Evolutionary conservation across 768 basidiomycete genomes (phyloP), one percentile per base, ranked within the genome.

Genomic region (Amanita pallidorosea): DNA sequence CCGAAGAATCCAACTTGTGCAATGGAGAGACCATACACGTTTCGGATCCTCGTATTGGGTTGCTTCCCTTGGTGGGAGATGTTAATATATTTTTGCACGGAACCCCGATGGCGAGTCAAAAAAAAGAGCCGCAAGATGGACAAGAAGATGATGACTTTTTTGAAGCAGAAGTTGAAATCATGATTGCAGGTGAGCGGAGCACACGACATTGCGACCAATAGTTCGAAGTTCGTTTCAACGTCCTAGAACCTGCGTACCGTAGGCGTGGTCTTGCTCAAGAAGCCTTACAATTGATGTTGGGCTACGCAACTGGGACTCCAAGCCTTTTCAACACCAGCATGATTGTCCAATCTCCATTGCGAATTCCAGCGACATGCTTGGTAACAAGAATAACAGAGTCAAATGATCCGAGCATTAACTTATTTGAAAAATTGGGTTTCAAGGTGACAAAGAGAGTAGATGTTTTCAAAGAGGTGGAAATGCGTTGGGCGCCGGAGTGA

Each of bases 81-180:
- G 91, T 92, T 33, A 96, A 96, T 63, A 66, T 96, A 23, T 96
- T 96, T 63, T 66, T 95, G 38, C 84, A 85, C 42, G 80, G 81
- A 42, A 56, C 62, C 31, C 31, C 42, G 8, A 52, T 46, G 33
- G 22, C 22, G 15, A 5, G 23, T 27, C 34, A 13, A 48, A 37
- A 15, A 7, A 35, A 38, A 37, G 29, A 15, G 25, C 55, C 29
- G 58, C 52, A 27, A 12, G 67, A 67, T 23, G 65, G 57, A 2
- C 61, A 60, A 1, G 66, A 67, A 2, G 65, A 67, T 5, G 66
- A 72, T 20, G 70, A 67, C 31, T 75, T 79, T 50, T 76, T 79
- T 50, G 83, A 91, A 55, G 88, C 80, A 2, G 94, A 97, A 60
- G 77, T 82, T 23, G 91, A 95, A 63, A 82, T 95, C 53, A 97